These are phyloP conservation scores for Boletellus ananas DNA, from an alignment of 768 basidiomycete species.

Conservation along the genomic window DNA sequence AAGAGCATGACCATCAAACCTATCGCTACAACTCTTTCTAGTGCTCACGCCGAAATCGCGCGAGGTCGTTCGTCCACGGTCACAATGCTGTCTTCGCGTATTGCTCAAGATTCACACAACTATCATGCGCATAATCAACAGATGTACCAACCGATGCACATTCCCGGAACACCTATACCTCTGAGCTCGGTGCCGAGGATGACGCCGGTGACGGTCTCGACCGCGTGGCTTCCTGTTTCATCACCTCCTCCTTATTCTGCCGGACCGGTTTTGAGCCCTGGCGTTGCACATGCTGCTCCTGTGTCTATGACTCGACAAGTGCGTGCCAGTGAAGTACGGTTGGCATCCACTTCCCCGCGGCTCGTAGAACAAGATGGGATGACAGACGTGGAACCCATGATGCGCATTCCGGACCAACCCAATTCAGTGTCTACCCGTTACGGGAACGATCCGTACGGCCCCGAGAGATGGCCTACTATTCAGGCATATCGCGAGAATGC, in stretches of 20 bases:
- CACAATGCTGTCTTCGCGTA: constrained; percentile 22
- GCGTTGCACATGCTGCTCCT: constrained; percentile 13
- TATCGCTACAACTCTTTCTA: constrained; percentile 13
- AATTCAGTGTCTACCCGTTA: constrained; percentile 35
- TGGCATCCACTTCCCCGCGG: constrained; percentile 42
- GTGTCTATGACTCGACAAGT: constrained; percentile 5
- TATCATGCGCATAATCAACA: constrained; percentile 32
- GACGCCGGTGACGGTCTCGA: constrained; percentile 3
- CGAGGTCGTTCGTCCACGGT: constrained; percentile 30
- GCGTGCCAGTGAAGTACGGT: constrained; percentile 12
- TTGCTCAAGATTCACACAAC: constrained; percentile 28
- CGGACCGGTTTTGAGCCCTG: constrained; percentile 13
- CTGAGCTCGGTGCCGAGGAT: constrained; percentile 2
- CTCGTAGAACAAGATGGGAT: constrained; percentile 40
- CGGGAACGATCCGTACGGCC: constrained; percentile 14
- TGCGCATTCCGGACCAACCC: constrained; percentile 45
- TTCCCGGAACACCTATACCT: constrained; percentile 14
- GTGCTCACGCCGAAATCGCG: constrained; percentile 20
- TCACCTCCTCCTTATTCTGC: constrained; percentile 8
- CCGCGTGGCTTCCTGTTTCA: constrained; percentile 18
- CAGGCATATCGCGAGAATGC: constrained; percentile 23
- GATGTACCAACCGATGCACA: constrained; percentile 30
- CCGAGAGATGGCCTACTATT: constrained; percentile 9
- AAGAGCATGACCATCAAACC: constrained; percentile 31
- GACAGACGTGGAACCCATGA: constrained; percentile 31